Evolutionary conservation across 306 rosid genomes (phyloP), one percentile per base, ranked within the genome.

Genomic region (Sindora glabra): DNA sequence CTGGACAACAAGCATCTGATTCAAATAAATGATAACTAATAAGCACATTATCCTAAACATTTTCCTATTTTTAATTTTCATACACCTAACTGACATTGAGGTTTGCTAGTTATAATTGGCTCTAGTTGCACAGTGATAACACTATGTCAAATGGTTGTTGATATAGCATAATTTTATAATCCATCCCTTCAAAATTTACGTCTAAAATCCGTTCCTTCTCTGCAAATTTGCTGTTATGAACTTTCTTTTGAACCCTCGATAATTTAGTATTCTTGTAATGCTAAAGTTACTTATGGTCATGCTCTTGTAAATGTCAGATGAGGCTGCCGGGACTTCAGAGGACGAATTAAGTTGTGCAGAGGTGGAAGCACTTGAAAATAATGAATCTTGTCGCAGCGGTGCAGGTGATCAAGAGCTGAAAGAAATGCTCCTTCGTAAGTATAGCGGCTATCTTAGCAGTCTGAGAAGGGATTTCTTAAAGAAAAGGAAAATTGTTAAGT

Each of bases 401-500:
- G 9, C 49, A 6, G 71, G 63, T 3, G 83, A 82, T 41, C 48
- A 62, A 59, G 94, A 82, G 48, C 79, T 86, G 1, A 90, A 90
- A 70, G 95, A 71, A 67, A 80, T 72, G 85, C 94, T 90, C 3
- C 81, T 80, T 56, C 75, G 78, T 2, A 90, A 86, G 74, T 84
- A 90, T 77, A 89, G 94, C 59, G 97, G 97, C 12, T 84, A 84
- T 40, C 82, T 90, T 3, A 68, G 80, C 72, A 84, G 55, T 65
- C 68, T 90, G 72, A 85, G 78, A 69, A 84, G 77, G 67, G 90
- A 84, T 13, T 86, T 86, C 60, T 50, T 84, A 3, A 86, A 82
- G 76, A 82, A 77, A 38, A 78, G 89, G 44, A 90, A 86, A 84
- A 90, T 79, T 55, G 95, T 89, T 50, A 87, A 90, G 80, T 82